Evolutionary conservation across 2,329 filamentous ascomycete species (phyloP), one percentile per base, ranked within the genome.

Genomic region (Stromatinia cepivora): DNA sequence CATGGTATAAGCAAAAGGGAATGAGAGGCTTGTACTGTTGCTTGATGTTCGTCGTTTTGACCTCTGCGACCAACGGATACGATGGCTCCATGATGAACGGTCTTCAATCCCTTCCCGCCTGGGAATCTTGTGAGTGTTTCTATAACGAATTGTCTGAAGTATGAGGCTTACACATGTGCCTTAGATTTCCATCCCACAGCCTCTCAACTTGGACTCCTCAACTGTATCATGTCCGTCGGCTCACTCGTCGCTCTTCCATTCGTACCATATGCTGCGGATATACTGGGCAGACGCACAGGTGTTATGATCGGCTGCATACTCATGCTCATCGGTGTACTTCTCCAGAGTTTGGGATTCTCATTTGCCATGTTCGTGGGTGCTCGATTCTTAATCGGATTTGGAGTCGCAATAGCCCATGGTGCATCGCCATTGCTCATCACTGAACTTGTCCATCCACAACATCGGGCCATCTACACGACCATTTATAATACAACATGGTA

Each of bases 1-100:
- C 82, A 73, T 87, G 85, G 85, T 83, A 75, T 62, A 83, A 81
- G 72, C 84, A 87, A 39, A 82, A 85, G n/a, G 85, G 84, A 57
- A 80, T 88, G 74, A 80, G 85, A 75, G 83, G 84, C 78, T 80
- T 87, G 11, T 87, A 87, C 79, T 78, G 86, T 72, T 84, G 83
- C 62, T 72, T 78, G 65, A 74, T 78, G 67, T 75, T 78, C 65
- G 75, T 76, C 31, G 73, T 78, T 13, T 72, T 78, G 42, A 78
- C 76, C 34, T 87, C 85, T 39, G 85, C 85, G 20, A 85, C 84
- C 7, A 83, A 81, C 68, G 80, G 80, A 42, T 81, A 79, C 54
- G 80, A 81, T 72, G 73, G 80, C 34, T 81, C 80, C 15, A 78
- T 84, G 75, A 81, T 84, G 78, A 84, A 84, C 67, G 81, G 81